These are phyloP conservation scores for Aspergillus fischeri DNA, from an alignment of 2,329 filamentous ascomycete genomes.

Conservation along the genomic window DNA sequence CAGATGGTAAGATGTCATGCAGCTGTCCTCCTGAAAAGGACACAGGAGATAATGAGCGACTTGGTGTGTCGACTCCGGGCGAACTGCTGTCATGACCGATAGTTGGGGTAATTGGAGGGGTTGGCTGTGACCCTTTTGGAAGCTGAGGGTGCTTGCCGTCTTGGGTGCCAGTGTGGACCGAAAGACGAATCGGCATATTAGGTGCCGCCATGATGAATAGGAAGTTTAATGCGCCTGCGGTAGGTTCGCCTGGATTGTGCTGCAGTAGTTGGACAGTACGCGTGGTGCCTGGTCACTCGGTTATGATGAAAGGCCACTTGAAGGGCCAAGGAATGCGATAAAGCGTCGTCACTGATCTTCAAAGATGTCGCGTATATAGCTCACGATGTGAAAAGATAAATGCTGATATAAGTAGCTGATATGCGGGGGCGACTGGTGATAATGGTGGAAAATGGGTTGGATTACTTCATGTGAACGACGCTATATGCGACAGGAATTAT, in stretches of 20 bases:
- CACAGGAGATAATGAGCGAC: constrained; percentile 3
- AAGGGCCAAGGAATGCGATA: not conserved
- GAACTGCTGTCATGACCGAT: constrained; percentile 14
- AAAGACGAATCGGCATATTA: constrained; percentile 22
- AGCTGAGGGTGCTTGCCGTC: constrained; percentile 7
- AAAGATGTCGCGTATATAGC: not conserved
- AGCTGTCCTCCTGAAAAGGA: constrained; percentile 4
- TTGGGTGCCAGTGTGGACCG: constrained; percentile 21
- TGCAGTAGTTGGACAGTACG: not conserved
- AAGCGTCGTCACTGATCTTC: not conserved
- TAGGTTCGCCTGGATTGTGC: no score
- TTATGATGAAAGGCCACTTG: not conserved
- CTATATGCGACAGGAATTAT: not conserved
- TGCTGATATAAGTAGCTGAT: not conserved
- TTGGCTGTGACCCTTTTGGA: constrained; percentile 5
- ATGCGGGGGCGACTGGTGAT: not conserved
- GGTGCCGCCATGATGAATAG: constrained; percentile 10
- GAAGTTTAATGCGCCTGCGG: not conserved
- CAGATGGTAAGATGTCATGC: not conserved
- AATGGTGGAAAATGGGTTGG: not conserved
- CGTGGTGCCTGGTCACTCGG: not conserved
- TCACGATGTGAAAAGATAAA: not conserved
- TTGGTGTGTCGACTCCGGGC: constrained; percentile 5
- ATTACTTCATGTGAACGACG: not conserved
- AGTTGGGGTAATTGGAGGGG: constrained; percentile 35